A percentile compares a stretch with the other conserved stretches of the same genome.
These are phyloP conservation scores for Aspergillus quadrilineatus DNA, from an alignment of 2,329 filamentous ascomycete genomes.

Conservation along the genomic window DNA sequence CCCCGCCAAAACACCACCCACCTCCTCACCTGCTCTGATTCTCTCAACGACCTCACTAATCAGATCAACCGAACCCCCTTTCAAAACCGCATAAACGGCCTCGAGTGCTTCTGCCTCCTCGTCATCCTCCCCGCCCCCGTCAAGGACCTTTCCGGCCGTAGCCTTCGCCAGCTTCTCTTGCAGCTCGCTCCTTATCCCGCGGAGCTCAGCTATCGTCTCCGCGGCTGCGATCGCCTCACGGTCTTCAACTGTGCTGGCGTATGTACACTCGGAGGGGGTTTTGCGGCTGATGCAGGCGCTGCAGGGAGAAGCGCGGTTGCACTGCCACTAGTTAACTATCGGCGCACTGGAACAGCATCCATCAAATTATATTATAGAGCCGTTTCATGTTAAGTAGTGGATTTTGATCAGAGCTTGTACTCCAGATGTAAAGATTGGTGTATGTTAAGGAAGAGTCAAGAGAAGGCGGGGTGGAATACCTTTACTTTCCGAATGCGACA, in stretches of 20 bases:
- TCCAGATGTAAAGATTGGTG: too few relatives aligned
- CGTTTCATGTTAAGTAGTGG: too few relatives aligned
- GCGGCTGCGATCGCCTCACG: constrained; percentile 21
- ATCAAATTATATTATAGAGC: too few relatives aligned
- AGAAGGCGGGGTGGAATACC: constrained; percentile 3
- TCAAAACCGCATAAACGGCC: constrained; percentile 15
- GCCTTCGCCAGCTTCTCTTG: constrained; percentile 5
- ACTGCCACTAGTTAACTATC: constrained; percentile 6
- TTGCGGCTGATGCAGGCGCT: constrained; percentile 18
- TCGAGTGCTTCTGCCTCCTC: constrained; percentile 12
- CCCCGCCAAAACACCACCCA: constrained; percentile 8
- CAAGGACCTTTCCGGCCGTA: background rate
- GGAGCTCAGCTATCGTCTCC: constrained; percentile 18
- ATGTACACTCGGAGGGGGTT: constrained; percentile 17
- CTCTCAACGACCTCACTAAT: constrained; percentile 13
- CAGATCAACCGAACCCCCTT: constrained; percentile 10
- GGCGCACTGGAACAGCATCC: background rate
- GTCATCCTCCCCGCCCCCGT: background rate
- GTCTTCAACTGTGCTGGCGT: constrained; percentile 16
- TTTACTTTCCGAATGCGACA: constrained; percentile 21
- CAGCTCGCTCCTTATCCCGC: constrained; percentile 12
- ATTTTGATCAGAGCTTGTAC: too few relatives aligned
- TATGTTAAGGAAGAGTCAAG: too few relatives aligned
- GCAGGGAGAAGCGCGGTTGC: constrained; percentile 20
- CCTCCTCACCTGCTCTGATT: constrained; percentile 11